phyloP scores from a whole-genome alignment of 1,284 basidiomycete species.

The Sanguinoderma infundibulare region DNA sequence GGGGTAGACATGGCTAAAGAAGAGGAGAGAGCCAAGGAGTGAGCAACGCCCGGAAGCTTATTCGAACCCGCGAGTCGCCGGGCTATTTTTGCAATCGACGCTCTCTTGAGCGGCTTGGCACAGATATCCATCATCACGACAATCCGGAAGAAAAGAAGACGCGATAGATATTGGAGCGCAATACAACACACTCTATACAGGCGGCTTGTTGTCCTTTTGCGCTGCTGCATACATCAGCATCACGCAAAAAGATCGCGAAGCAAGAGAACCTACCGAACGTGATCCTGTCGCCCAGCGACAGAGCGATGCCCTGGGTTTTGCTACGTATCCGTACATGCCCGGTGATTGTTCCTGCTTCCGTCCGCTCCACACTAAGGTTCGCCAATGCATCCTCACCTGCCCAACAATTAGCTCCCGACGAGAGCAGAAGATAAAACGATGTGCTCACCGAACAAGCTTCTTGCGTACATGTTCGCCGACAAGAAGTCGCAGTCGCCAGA shows the following conservation, averaged over 20 bases:
- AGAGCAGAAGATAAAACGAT: background rate
- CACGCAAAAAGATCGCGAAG: background rate
- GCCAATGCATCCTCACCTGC: constrained; percentile 95
- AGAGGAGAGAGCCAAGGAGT: background rate
- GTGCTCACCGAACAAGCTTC: constrained; percentile 82
- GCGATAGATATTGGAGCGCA: constrained; percentile 24
- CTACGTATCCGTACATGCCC: constrained; percentile 93
- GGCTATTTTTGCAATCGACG: constrained; percentile 29
- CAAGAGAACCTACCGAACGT: constrained; percentile 71
- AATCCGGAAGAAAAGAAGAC: constrained; percentile 6
- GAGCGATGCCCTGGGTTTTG: constrained; percentile 95
- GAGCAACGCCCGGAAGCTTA: too few species aligned
- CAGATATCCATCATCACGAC: background rate
- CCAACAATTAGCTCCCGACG: background rate
- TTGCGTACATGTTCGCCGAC: constrained; percentile 92
- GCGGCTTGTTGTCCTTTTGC: constrained; percentile 68
- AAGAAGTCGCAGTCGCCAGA: constrained; percentile 95
- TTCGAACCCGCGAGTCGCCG: too few species aligned
- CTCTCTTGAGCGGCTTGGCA: background rate
- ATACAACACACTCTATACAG: constrained; percentile 37
- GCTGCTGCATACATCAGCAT: constrained; percentile 40
- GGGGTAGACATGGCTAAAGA: constrained; percentile 24
- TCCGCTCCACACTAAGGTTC: constrained; percentile 93
- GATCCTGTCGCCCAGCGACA: constrained; percentile 92
- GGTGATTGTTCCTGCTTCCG: constrained; percentile 80